These are phyloP conservation scores for Arthrinium phaeospermum DNA, from an alignment of 2,329 filamentous ascomycete species.

Conservation along the genomic window DNA sequence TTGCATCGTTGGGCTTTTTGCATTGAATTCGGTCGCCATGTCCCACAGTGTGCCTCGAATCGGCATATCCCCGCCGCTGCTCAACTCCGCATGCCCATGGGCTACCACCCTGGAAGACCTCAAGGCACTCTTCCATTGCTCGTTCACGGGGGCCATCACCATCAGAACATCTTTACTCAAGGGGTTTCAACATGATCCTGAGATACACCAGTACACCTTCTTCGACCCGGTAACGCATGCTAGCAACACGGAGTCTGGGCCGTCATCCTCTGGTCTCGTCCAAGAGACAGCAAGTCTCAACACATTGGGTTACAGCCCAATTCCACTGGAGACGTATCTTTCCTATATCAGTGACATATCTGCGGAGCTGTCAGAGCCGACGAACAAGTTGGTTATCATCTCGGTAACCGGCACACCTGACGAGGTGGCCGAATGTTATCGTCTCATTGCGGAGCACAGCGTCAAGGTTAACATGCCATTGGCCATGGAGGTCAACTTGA, in stretches of 20 bases:
- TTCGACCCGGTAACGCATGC: slow-evolving; percentile 54
- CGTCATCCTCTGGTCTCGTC: slow-evolving; percentile 29
- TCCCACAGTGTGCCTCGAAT: slow-evolving; percentile 35
- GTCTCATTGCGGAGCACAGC: slow-evolving; percentile 45
- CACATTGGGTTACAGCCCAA: slow-evolving; percentile 75
- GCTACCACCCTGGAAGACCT: slow-evolving; percentile 71
- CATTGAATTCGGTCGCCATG: background rate
- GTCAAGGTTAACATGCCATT: slow-evolving; percentile 50
- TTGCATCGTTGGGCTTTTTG: background rate
- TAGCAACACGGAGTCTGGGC: background rate
- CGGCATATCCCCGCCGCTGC: slow-evolving; percentile 65
- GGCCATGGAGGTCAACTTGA: slow-evolving; percentile 79
- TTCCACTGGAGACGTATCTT: slow-evolving; percentile 65
- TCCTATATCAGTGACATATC: slow-evolving; percentile 57
- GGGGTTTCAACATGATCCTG: slow-evolving; percentile 68
- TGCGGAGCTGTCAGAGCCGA: slow-evolving; percentile 23
- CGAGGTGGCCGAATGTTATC: slow-evolving; percentile 64
- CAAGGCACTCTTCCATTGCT: slow-evolving; percentile 61
- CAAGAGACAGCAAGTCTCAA: slow-evolving; percentile 61
- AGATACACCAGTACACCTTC: slow-evolving; percentile 69
- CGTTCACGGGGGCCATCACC: slow-evolving; percentile 74
- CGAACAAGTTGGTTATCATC: slow-evolving; percentile 67
- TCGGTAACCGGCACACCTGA: slow-evolving; percentile 70
- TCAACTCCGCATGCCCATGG: slow-evolving; percentile 81
- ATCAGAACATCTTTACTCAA: slow-evolving; percentile 71